Evolutionary conservation across 768 basidiomycete genomes (phyloP).

Genomic region (Mycena crocata): DNA sequence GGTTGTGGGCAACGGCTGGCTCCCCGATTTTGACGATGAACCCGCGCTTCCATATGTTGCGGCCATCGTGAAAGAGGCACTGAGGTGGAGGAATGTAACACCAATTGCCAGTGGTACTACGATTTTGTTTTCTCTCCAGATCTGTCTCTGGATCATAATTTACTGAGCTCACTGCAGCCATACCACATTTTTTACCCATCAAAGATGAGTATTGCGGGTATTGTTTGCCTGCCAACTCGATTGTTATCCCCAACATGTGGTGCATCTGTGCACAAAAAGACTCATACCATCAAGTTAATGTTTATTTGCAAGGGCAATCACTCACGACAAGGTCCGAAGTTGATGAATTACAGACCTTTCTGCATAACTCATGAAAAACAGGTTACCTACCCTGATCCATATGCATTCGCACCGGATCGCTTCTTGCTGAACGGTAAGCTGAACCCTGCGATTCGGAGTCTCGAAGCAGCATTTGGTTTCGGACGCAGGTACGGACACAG

Average conservation of each 20-base stretch:
- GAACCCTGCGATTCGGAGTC: not conserved
- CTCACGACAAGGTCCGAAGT: conserved; percentile 20
- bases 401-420: conserved; percentile 13
- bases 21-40: conserved; percentile 49
- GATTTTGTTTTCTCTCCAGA: not conserved
- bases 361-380: not conserved
- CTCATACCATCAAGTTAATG: not conserved
- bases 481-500: conserved; percentile 5
- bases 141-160: no score
- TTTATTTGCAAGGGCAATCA: conserved; percentile 25
- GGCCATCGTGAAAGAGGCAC: conserved; percentile 50
- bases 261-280: not conserved
- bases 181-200: conserved; percentile 42
- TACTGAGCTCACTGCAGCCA: no score
- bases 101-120: conserved; percentile 44
- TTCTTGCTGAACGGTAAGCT: conserved; percentile 11
- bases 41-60: conserved; percentile 46
- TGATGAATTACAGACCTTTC: not conserved
- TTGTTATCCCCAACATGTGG: conserved; percentile 40
- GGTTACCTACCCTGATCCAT: conserved; percentile 36
- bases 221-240: conserved; percentile 45
- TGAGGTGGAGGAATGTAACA: conserved; percentile 46
- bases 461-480: conserved; percentile 3
- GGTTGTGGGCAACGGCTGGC: conserved; percentile 42
- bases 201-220: conserved; percentile 51